Evolutionary conservation across 495 filamentous ascomycete genomes (phyloP), one percentile per base, ranked within the genome.

Genomic region (Aspergillus cavernicola): DNA sequence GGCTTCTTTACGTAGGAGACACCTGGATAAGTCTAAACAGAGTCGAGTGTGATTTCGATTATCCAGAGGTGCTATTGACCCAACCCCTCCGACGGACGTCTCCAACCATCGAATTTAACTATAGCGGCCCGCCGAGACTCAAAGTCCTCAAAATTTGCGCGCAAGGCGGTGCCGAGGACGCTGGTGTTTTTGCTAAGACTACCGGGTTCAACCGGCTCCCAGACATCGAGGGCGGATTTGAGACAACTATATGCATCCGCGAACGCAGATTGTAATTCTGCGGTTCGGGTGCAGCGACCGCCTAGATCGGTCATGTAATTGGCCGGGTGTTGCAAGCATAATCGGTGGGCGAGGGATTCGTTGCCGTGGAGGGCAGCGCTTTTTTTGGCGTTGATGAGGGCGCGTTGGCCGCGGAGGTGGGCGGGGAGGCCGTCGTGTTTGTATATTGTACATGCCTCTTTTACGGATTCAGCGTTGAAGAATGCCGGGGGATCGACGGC

Each of bases 291-390:
- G 55, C 65, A 77, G 1, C 60, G 55, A 1, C 65, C 62, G 16
- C 83, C 84, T 1, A 85, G 65, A 56, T 86, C 80, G 50, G 80
- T 80, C 57, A 71, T 66, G 26, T 71, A 70, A 51, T 84, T 72
- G 3, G 79, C 78, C 1, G 84, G 84, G 51, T 86, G 81, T 59
- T 85, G 82, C 5, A 86, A 63, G 56, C 76, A 83, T 19, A 86
- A 56, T 11, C 64, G 63, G 9, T 52, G 56, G 7, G 65, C 64
- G 13, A 56, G 54, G 13, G 46, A 50, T 2, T 42, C 7, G 38
- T 77, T 75, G 13, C 62, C 53, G 20, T 55, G 64, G 3, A 33
- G 24, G 1, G 46, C 50, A 29, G 72, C 71, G n/a, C 62, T 71
- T 41, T 54, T 62, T 26, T 71, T 77, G 23, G 56, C 55, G 10